Evolutionary conservation across 805 yeast genomes (phyloP).

Genomic region (Barnettozyma botsteinii): DNA sequence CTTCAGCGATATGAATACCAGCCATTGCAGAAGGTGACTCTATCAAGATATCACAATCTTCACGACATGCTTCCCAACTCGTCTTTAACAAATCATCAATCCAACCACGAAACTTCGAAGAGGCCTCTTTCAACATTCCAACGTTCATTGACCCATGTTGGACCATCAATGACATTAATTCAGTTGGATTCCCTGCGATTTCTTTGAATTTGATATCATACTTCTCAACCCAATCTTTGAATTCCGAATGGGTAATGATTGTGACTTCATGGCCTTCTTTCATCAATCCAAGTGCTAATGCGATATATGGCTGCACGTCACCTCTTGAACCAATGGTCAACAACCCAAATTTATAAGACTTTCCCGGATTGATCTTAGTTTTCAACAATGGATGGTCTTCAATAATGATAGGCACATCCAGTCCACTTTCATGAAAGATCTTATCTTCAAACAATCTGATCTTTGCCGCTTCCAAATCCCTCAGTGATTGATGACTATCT

Average conservation of each 20-base stretch:
- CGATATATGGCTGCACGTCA: conserved; percentile 94
- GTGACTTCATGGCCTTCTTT: conserved; percentile 80
- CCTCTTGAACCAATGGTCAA: conserved; percentile 94
- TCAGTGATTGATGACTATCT: conserved; percentile 29
- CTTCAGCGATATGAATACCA: conserved; percentile 94
- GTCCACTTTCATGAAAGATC: conserved; percentile 51
- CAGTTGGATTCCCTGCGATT: conserved; percentile 91
- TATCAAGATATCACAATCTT: conserved; percentile 70
- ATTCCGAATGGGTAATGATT: conserved; percentile 84
- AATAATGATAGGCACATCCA: conserved; percentile 61
- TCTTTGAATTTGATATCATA: conserved; percentile 65
- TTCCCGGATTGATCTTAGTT: conserved; percentile 47
- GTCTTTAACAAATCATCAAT: conserved; percentile 62
- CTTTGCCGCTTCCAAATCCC: conserved; percentile 47
- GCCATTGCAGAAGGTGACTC: conserved; percentile 98
- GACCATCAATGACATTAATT: conserved; percentile 88
- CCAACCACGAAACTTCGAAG: conserved; percentile 76
- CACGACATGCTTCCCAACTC: conserved; percentile 79
- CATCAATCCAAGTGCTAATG: conserved; percentile 72
- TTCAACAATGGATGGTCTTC: conserved; percentile 57
- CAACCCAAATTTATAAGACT: conserved; percentile 54
- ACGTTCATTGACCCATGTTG: conserved; percentile 84
- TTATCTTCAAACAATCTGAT: conserved; percentile 63
- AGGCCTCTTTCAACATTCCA: conserved; percentile 77
- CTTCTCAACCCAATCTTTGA: conserved; percentile 62